Base-by-base conservation (phyloP, 208 protist species). In the Trypanosoma brucei region DNA sequence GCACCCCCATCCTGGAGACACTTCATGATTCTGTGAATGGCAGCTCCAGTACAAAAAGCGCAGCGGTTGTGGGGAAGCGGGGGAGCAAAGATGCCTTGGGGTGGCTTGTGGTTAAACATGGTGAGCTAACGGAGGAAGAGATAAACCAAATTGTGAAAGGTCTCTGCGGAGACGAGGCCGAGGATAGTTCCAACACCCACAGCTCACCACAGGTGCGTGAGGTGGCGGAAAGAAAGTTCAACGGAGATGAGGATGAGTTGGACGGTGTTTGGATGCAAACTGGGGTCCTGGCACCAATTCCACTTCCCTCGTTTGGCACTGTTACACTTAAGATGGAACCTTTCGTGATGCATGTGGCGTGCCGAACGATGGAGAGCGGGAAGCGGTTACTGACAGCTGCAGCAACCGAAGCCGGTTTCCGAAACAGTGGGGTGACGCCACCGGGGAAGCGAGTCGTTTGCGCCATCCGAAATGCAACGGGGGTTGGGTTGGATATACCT, bases 321-420 rank as follows among this genome's bases (percentile, higher is more conserved):
- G 46, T 95, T 3, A 71, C 72, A 34, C 63, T 95, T 30, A 95
- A 95, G 51, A 84, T 92, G 83, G 88, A 95, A 66, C 88, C 88
- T 2, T 92, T 90, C 54, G 85, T 95, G 0, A 89, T 95, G 85
- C 88, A 95, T 66, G 84, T 95, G 39, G 76, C 80, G 69, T 95
- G 88, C 64, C 81, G 84, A 39, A 85, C 78, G 0, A 88, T 91
- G 83, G 79, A 81, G 14, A 81, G 76, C 35, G 85, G 85, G 33
- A 91, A 92, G 70, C 42, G 38, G 35, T 68, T 95, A 34, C 79
- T 88, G 46, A 80, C 83, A 5, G 79, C 82, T 1, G 85, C 81
- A 1, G 79, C 83, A 4, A 85, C 75, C 22, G 85, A 91, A 54
- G 70, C 71, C 33, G 88, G 88, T 1, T 95, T 83, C 68, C 85